Base-by-base conservation (phyloP, 495 filamentous ascomycete genomes). In the Chaetomidium leptoderma region DNA sequence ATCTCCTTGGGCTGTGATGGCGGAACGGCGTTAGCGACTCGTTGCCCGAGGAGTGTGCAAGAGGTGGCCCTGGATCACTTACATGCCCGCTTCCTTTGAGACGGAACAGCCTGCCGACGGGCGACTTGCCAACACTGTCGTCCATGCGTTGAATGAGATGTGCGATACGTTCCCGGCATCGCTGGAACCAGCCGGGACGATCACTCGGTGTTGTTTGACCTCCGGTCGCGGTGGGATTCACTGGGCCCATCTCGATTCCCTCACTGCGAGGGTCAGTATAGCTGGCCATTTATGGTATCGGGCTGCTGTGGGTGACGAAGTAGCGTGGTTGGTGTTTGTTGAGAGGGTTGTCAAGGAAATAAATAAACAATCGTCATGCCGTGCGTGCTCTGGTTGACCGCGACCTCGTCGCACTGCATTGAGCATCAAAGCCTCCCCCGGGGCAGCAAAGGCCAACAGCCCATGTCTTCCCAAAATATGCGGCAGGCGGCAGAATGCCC, bases 51-150 rank as follows among this genome's bases (percentile, higher is more conserved):
- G 63, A 43, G 40, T 27, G n/a, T 44, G 24, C 24, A 17, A 42
- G 7, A n/a, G 37, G 16, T n/a, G n/a, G n/a, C n/a, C n/a, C n/a
- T n/a, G 16, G 43, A 64, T 70, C 44, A 70, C 78, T 72, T 70
- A 81, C 79, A 76, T 90, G 86, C 45, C 87, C 86, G 23, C 79
- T 85, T 57, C 82, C 83, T 50, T 87, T 83, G 7, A 92, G 80
- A 27, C 81, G 81, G 70, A 92, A 92, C 63, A 86, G 80, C 56
- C 79, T 78, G 43, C 88, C 88, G 60, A 90, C 77, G 16, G 80
- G 74, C 0, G 78, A 78, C 23, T 29, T 47, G 26, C 73, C 75
- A 30, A 80, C 66, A 27, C 59, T 57, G 6, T 70, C 55, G 32
- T 79, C 71, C 42, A 76, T 30, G 13, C 59, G 40, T 35, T 57